Evolutionary conservation across 306 rosid species (phyloP).

Genomic region (Trifolium dubium): DNA sequence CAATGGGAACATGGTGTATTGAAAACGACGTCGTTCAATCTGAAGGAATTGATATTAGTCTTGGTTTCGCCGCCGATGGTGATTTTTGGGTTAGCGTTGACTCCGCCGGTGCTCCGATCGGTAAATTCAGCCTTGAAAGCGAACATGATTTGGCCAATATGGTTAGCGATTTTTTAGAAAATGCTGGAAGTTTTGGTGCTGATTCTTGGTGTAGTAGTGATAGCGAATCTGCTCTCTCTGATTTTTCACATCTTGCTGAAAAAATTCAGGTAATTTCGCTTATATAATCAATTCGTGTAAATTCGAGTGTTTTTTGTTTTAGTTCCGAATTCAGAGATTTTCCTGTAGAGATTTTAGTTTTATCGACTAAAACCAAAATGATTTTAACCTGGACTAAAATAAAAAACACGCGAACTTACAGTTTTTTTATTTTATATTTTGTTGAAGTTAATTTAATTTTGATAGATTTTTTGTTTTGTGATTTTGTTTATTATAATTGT

Average conservation of each 20-base stretch:
- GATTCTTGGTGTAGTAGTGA: conserved; percentile 95
- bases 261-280: conserved; percentile 74
- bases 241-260: conserved; percentile 79
- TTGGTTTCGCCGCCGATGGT: conserved; percentile 60
- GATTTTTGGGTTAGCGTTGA: conserved; percentile 63
- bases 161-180: conserved; percentile 91
- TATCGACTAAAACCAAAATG: too few relatives aligned
- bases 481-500: not conserved
- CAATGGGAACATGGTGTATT: conserved; percentile 33
- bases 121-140: conserved; percentile 88
- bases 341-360: too few relatives aligned
- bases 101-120: conserved; percentile 46
- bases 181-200: conserved; percentile 75
- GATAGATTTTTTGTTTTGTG: not conserved
- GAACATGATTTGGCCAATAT: conserved; percentile 84
- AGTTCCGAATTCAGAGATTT: too few relatives aligned
- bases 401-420: not conserved
- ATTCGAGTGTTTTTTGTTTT: too few relatives aligned
- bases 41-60: conserved; percentile 62
- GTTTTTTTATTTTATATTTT: too few relatives aligned
- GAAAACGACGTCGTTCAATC: conserved; percentile 34
- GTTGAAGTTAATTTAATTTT: not conserved
- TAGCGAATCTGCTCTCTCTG: conserved; percentile 78
- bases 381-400: too few relatives aligned
- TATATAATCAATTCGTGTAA: too few relatives aligned